Percentiles rank a stretch among this genome's conserved stretches.
phyloP scores from a whole-genome alignment of 176 grass and related monocot genomes.

The Oryza officinalis region DNA sequence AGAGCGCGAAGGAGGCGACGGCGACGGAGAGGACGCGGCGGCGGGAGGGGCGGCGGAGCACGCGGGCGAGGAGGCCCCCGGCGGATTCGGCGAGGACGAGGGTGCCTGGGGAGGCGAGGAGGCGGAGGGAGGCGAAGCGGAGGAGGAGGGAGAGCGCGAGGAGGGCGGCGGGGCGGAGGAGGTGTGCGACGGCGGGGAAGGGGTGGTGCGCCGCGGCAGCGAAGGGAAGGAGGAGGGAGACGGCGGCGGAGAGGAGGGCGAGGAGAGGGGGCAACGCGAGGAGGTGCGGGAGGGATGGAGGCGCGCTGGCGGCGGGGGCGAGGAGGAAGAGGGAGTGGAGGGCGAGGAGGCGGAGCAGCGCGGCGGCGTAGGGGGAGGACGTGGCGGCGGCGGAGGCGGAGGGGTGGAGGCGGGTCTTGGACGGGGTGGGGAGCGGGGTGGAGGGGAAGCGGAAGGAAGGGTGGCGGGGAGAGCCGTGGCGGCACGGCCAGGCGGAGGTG shows the following conservation, averaged over 20 bases:
- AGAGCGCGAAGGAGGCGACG: constrained; percentile 50
- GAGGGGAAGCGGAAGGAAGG: constrained; percentile 41
- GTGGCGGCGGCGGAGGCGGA: constrained; percentile 28
- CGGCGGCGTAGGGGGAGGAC: constrained; percentile 53
- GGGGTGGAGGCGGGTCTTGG: constrained; percentile 37
- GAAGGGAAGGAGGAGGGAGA: constrained; percentile 41
- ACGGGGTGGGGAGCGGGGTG: constrained; percentile 53
- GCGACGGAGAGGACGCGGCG: constrained; percentile 48
- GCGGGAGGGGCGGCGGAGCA: constrained; percentile 51
- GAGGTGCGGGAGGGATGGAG: constrained; percentile 36
- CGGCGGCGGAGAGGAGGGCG: constrained; percentile 48
- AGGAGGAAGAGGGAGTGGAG: constrained; percentile 62
- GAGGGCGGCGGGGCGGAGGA: constrained; percentile 50
- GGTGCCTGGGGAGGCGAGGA: constrained; percentile 58
- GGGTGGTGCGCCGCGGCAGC: constrained; percentile 23
- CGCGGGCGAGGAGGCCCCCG: constrained; percentile 59
- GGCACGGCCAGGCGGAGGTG: constrained; percentile 62
- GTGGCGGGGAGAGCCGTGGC: constrained; percentile 38
- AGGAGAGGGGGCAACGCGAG: constrained; percentile 41
- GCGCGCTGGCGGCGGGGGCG: constrained; percentile 36
- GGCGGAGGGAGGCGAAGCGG: constrained; percentile 56
- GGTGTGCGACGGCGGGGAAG: constrained; percentile 39
- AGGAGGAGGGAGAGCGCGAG: constrained; percentile 60
- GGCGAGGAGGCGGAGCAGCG: constrained; percentile 53
- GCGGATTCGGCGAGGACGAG: constrained; percentile 76